phyloP scores from a whole-genome alignment of 2,329 filamentous ascomycete genomes.

The Clarireedia homoeocarpa region DNA sequence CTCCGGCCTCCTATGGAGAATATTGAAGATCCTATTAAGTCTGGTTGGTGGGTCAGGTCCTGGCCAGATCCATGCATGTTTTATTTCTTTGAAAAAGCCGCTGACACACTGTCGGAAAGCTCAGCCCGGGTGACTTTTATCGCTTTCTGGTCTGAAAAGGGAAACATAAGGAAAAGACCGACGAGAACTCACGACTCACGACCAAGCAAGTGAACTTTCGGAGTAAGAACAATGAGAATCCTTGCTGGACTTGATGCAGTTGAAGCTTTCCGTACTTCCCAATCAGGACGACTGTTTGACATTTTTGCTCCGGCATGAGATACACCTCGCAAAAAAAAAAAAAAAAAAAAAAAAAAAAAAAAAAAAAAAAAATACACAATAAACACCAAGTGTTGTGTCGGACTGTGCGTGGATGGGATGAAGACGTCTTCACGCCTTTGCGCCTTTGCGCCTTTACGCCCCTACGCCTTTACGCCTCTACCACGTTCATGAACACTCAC shows the following conservation, averaged over 20 bases:
- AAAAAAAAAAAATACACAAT: too few species aligned
- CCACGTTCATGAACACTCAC: too few species aligned
- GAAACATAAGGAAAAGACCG: not conserved
- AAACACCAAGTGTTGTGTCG: too few species aligned
- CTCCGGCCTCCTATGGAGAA: conserved; percentile 6
- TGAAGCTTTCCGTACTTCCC: not conserved
- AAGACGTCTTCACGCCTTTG: too few species aligned
- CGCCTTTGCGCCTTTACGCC: too few species aligned
- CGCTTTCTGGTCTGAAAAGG: not conserved
- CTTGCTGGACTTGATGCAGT: not conserved
- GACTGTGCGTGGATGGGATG: too few species aligned
- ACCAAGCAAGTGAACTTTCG: not conserved
- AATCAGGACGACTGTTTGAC: not conserved
- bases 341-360: too few species aligned
- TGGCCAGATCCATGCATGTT: conserved; percentile 3
- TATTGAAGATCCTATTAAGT: conserved; percentile 6
- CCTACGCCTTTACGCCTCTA: too few species aligned
- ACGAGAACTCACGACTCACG: not conserved
- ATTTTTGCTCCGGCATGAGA: not conserved
- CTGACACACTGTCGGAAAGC: conserved; percentile 5
- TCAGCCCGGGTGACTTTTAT: conserved; percentile 2
- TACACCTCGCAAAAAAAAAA: not conserved
- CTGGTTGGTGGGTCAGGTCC: not conserved
- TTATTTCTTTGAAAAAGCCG: not conserved
- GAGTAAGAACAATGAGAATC: not conserved